phyloP scores from a whole-genome alignment of 2,329 filamentous ascomycete genomes.

The Aureobasidium sp. region DNA sequence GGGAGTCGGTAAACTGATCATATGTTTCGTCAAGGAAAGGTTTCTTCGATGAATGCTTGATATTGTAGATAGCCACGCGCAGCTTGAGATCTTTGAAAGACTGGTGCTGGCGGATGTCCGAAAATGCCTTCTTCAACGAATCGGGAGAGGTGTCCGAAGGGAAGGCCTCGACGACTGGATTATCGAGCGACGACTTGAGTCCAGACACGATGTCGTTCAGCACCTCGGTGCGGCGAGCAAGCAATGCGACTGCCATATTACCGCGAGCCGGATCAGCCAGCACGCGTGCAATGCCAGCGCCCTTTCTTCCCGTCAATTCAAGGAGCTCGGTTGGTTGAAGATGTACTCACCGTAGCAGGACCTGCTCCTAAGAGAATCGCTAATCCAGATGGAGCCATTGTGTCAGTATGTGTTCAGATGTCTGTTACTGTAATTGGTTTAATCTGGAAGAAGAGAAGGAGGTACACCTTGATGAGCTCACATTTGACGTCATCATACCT shows the following conservation, averaged over 20 bases:
- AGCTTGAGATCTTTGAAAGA: conserved; percentile 47
- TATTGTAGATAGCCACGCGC: conserved; percentile 47
- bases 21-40: conserved; percentile 50
- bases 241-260: conserved; percentile 50
- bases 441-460: background rate
- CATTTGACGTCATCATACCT: conserved; percentile 4
- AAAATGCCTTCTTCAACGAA: conserved; percentile 43
- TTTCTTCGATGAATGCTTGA: conserved; percentile 50
- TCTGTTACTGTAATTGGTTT: background rate
- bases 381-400: conserved; percentile 30
- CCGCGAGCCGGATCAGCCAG: conserved; percentile 46
- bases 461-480: background rate
- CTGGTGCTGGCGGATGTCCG: conserved; percentile 41
- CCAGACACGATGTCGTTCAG: conserved; percentile 38
- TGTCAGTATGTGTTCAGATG: background rate
- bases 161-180: conserved; percentile 46
- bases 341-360: conserved; percentile 33
- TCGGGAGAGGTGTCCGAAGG: conserved; percentile 44
- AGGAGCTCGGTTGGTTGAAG: background rate
- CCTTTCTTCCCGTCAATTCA: conserved; percentile 28
- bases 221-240: conserved; percentile 44
- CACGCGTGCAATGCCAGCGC: conserved; percentile 50
- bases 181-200: conserved; percentile 36
- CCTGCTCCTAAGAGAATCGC: conserved; percentile 48
- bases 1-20: conserved; percentile 41